phyloP scores from a whole-genome alignment of 2,329 filamentous ascomycete species.

The Neofusicoccum kwambonambiense region DNA sequence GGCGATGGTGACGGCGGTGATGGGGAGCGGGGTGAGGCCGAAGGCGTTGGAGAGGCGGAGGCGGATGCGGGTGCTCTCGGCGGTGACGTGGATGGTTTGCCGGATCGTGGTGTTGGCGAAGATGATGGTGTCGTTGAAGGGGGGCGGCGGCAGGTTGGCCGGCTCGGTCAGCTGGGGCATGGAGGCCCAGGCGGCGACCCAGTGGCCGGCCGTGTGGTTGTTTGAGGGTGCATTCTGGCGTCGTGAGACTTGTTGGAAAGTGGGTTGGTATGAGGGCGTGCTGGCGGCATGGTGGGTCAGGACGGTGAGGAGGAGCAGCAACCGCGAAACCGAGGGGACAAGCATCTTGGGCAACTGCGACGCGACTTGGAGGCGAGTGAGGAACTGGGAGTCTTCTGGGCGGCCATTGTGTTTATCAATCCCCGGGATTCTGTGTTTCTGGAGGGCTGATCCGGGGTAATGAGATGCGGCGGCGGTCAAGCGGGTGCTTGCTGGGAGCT shows the following conservation, averaged over 20 bases:
- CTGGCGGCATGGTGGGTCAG: not conserved
- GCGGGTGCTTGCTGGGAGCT: not conserved
- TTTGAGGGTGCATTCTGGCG: not conserved
- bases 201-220: conserved; percentile 45
- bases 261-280: not conserved
- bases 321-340: not conserved
- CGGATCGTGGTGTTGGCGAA: conserved; percentile 59
- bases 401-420: not conserved
- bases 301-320: not conserved
- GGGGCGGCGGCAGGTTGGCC: conserved; percentile 59
- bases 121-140: conserved; percentile 41
- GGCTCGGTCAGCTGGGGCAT: conserved; percentile 67
- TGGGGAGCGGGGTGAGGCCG: conserved; percentile 58
- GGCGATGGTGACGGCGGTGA: conserved; percentile 58
- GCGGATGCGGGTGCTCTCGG: conserved; percentile 57
- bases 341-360: not conserved
- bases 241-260: not conserved
- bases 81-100: conserved; percentile 62
- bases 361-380: too few species aligned
- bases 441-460: not conserved
- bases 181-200: conserved; percentile 63
- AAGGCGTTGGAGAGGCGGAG: conserved; percentile 67
- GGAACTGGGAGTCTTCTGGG: too few species aligned
- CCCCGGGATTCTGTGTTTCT: not conserved
- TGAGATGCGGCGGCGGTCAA: not conserved